A percentile compares a stretch with the other conserved stretches of the same genome.
Evolutionary conservation across 148 eudicot genomes (phyloP).

Genomic region (Rhododendron griersonianum): DNA sequence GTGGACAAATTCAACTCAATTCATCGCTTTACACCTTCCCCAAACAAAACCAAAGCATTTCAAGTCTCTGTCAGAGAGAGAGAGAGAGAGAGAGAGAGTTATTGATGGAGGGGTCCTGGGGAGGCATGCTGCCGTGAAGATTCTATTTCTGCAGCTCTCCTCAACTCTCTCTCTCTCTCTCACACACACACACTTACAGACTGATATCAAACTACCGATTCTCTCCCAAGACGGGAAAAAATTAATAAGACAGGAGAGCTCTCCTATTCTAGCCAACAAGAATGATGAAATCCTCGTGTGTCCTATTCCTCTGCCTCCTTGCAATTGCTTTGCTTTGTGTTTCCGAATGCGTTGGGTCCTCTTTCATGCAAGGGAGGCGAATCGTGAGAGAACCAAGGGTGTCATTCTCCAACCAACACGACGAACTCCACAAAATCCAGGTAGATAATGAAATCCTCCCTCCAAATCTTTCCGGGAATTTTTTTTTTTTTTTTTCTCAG

Average conservation of each 20-base stretch:
- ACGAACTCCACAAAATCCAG: conserved; percentile 9
- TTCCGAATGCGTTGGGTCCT: not conserved
- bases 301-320: conserved; percentile 1
- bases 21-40: not conserved
- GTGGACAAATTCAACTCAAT: not conserved
- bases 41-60: not conserved
- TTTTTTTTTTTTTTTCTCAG: no score
- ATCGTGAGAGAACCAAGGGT: conserved; percentile 25
- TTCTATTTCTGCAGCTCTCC: not conserved
- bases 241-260: not conserved
- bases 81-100: not conserved
- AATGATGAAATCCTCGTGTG: not conserved
- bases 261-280: not conserved
- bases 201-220: not conserved
- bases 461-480: not conserved
- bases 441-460: conserved; percentile 6
- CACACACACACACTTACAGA: not conserved
- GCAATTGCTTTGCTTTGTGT: not conserved
- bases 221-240: not conserved
- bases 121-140: not conserved
- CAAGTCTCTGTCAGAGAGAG: not conserved
- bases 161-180: not conserved
- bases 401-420: not conserved
- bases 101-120: not conserved
- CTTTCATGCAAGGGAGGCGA: not conserved